Conservation (phyloP, 768 basidiomycete genomes). For the Mrakia hoshinonis region DNA sequence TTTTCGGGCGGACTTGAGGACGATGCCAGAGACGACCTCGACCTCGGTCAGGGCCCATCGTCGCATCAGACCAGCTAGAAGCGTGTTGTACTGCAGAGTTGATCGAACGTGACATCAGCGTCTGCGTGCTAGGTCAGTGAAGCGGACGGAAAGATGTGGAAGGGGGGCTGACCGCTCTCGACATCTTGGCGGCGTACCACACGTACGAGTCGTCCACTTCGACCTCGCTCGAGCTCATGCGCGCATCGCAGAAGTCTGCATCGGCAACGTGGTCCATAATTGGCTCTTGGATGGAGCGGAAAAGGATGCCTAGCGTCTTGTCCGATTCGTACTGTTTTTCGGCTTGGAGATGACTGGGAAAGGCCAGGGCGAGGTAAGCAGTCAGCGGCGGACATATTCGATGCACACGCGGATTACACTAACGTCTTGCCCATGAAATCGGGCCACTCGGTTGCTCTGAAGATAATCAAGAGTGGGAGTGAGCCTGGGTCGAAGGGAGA, state of each 20-base stretch:
- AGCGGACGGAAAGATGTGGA: background rate
- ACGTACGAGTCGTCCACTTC: conserved; percentile 22
- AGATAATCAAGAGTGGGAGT: too few species aligned
- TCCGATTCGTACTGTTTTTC: conserved; percentile 34
- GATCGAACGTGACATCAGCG: too few species aligned
- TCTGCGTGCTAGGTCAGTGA: too few species aligned
- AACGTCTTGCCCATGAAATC: conserved; percentile 39
- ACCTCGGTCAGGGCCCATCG: conserved; percentile 38
- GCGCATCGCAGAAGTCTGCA: conserved; percentile 33
- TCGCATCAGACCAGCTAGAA: conserved; percentile 36
- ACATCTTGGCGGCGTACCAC: conserved; percentile 27
- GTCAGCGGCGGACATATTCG: too few species aligned
- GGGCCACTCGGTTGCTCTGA: conserved; percentile 35
- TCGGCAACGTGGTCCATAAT: conserved; percentile 35
- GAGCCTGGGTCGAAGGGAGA: background rate
- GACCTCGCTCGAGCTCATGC: conserved; percentile 30
- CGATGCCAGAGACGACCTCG: conserved; percentile 38
- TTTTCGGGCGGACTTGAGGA: conserved; percentile 35
- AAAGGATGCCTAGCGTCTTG: conserved; percentile 37
- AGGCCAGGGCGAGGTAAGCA: too few species aligned
- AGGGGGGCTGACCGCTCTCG: background rate
- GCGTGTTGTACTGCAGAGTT: conserved; percentile 36
- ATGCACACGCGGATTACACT: too few species aligned
- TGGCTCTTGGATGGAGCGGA: conserved; percentile 37
- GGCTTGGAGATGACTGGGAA: background rate